Evolutionary conservation across 2,329 filamentous ascomycete species (phyloP).

Genomic region (Fusarium setosum): DNA sequence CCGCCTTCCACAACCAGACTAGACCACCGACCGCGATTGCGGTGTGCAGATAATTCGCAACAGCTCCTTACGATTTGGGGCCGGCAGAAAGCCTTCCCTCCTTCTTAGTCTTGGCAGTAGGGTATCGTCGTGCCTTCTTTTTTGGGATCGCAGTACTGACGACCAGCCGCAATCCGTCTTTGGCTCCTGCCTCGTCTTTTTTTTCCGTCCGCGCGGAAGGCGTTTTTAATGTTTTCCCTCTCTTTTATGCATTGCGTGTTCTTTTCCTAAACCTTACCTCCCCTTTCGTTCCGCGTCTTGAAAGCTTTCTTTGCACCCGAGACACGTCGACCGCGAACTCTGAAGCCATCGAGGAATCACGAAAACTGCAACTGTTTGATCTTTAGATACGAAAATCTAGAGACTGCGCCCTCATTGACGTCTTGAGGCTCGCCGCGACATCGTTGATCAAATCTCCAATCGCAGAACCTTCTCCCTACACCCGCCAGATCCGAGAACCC

Average conservation of each 20-base stretch:
- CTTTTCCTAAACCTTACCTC: not conserved
- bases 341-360: not conserved
- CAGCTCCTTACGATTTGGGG: slow-evolving; percentile 26
- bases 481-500: not conserved
- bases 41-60: slow-evolving; percentile 24
- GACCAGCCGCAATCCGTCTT: slow-evolving; percentile 4
- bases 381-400: not conserved
- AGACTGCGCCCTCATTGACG: not conserved
- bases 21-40: slow-evolving; percentile 1
- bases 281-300: not conserved
- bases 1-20: slow-evolving; percentile 13
- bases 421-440: too few species aligned
- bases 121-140: slow-evolving; percentile 32
- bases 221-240: not conserved
- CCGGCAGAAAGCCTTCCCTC: slow-evolving; percentile 20
- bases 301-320: not conserved
- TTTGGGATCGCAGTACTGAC: slow-evolving; percentile 14
- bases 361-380: not conserved
- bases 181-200: slow-evolving; percentile 1
- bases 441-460: too few species aligned
- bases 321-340: not conserved
- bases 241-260: not conserved
- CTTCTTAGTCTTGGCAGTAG: slow-evolving; percentile 11
- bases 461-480: not conserved
- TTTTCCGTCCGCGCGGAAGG: not conserved